Evolutionary conservation across 2,329 filamentous ascomycete genomes (phyloP).

Genomic region (Diaporthe sp.): DNA sequence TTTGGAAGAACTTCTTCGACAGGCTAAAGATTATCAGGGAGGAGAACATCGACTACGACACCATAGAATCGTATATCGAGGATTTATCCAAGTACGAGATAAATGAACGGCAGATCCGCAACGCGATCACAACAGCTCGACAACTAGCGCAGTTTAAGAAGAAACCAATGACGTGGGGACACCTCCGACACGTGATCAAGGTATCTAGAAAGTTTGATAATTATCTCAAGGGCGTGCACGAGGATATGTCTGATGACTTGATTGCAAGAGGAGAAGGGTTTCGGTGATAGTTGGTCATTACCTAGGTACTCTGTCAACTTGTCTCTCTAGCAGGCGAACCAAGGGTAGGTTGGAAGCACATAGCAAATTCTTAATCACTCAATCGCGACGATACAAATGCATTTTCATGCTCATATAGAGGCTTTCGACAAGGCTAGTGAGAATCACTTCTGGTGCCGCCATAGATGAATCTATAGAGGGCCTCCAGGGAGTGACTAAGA

Average conservation of each 20-base stretch:
- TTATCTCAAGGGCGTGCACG: slow-evolving; percentile 17
- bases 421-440: too few relatives aligned
- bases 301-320: too few relatives aligned
- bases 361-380: too few relatives aligned
- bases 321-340: too few relatives aligned
- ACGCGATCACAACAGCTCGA: slow-evolving; percentile 43
- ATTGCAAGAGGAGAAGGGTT: not conserved
- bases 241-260: not conserved
- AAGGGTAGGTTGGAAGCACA: too few relatives aligned
- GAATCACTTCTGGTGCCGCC: too few relatives aligned
- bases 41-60: slow-evolving; percentile 24
- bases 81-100: not conserved
- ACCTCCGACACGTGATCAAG: slow-evolving; percentile 3
- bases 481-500: too few relatives aligned
- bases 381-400: too few relatives aligned
- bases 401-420: too few relatives aligned
- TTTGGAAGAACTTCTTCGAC: slow-evolving; percentile 46
- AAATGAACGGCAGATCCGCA: slow-evolving; percentile 22
- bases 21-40: slow-evolving; percentile 32
- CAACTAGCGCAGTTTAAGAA: slow-evolving; percentile 40
- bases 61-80: not conserved
- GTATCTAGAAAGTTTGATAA: slow-evolving; percentile 21
- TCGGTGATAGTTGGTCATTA: too few relatives aligned
- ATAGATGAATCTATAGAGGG: too few relatives aligned
- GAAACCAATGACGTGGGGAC: too few relatives aligned